These are phyloP conservation scores for Myxozyma melibiosi DNA, from an alignment of 805 yeast species.

Conservation along the genomic window DNA sequence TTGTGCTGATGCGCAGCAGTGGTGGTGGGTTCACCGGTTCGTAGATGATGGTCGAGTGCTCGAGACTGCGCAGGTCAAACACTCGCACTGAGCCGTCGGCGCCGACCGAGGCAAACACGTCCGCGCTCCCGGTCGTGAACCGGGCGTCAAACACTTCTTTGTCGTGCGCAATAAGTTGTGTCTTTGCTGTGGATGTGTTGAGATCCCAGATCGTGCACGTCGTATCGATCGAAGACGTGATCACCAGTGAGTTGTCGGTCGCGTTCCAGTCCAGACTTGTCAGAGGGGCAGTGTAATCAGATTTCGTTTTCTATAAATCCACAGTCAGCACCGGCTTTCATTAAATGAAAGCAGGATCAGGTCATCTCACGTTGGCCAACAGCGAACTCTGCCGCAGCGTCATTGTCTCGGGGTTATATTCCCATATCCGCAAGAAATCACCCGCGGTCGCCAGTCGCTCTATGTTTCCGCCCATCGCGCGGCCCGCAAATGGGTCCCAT, in stretches of 20 bases:
- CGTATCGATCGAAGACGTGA: slow-evolving; percentile 90
- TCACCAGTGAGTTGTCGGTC: slow-evolving; percentile 65
- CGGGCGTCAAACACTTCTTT: slow-evolving; percentile 91
- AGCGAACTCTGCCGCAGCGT: slow-evolving; percentile 47
- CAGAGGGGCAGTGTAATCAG: slow-evolving; percentile 72
- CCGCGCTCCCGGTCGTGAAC: slow-evolving; percentile 70
- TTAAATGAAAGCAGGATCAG: background rate
- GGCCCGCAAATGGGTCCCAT: slow-evolving; percentile 61
- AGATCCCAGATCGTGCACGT: slow-evolving; percentile 98
- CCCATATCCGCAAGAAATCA: slow-evolving; percentile 71
- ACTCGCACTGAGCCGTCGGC: slow-evolving; percentile 94
- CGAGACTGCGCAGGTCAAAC: slow-evolving; percentile 76
- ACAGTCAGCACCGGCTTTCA: background rate
- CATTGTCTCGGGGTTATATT: slow-evolving; percentile 45
- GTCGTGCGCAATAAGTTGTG: slow-evolving; percentile 96
- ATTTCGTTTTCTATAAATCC: slow-evolving; percentile 40
- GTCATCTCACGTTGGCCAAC: slow-evolving; percentile 41
- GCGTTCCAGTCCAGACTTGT: slow-evolving; percentile 94
- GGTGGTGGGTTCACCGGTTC: slow-evolving; percentile 61
- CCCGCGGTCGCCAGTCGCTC: slow-evolving; percentile 67
- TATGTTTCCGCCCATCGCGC: slow-evolving; percentile 34
- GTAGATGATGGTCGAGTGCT: slow-evolving; percentile 91
- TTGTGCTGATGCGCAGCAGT: slow-evolving; percentile 72
- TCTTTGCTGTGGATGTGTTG: slow-evolving; percentile 67
- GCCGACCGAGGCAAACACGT: slow-evolving; percentile 88